phyloP scores from a whole-genome alignment of 1,284 basidiomycete genomes.

The Ganoderma lingzhi region DNA sequence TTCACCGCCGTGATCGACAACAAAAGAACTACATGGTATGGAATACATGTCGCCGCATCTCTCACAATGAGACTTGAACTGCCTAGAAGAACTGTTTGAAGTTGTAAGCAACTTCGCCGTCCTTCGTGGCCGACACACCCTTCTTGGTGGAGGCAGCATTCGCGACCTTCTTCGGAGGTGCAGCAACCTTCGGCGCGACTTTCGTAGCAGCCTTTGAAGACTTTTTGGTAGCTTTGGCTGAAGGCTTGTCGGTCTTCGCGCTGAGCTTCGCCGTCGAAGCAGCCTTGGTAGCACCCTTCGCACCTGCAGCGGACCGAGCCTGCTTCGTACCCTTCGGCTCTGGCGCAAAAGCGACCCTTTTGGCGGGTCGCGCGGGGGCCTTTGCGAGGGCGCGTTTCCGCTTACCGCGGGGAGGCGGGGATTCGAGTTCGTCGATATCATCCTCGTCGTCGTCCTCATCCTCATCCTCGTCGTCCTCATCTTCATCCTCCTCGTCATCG shows the following conservation, averaged over 20 bases:
- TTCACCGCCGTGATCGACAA: background rate
- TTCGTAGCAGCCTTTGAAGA: conserved; percentile 18
- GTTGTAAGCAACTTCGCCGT: conserved; percentile 56
- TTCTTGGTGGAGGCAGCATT: conserved; percentile 39
- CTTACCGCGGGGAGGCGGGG: conserved; percentile 47
- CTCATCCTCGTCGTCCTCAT: conserved; percentile 38
- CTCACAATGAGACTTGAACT: background rate
- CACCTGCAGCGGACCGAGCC: conserved; percentile 40
- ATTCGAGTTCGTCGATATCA: conserved; percentile 28
- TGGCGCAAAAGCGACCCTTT: conserved; percentile 57
- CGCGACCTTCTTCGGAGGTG: conserved; percentile 38
- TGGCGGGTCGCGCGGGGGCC: conserved; percentile 46
- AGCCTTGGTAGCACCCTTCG: conserved; percentile 25
- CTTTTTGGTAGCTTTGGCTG: conserved; percentile 26
- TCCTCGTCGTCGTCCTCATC: conserved; percentile 33
- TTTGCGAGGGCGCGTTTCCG: conserved; percentile 54
- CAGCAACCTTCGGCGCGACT: conserved; percentile 19
- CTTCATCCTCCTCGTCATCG: conserved; percentile 35
- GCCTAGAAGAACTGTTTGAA: conserved; percentile 61
- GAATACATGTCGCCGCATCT: background rate
- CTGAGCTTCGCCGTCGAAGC: conserved; percentile 30
- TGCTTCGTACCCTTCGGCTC: conserved; percentile 45
- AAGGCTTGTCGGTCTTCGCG: conserved; percentile 14
- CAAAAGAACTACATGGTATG: conserved; percentile 2
- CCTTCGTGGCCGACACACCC: conserved; percentile 31